Evolutionary conservation across 495 filamentous ascomycete species (phyloP).

Genomic region (Amphirosellinia nigrospora): DNA sequence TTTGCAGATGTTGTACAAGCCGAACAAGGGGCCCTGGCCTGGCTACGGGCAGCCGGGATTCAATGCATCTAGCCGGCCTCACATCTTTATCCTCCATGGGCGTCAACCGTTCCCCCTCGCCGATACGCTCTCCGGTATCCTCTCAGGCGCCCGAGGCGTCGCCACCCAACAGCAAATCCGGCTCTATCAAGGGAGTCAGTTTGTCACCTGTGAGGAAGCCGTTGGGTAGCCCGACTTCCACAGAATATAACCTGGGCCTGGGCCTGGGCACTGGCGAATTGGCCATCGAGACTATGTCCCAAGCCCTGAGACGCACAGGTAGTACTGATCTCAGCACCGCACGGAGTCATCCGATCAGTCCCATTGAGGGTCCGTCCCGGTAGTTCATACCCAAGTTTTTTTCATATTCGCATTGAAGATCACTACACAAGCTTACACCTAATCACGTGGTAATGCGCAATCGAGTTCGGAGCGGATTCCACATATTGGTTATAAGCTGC

Average conservation of each 20-base stretch:
- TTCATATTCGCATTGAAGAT: slow-evolving; percentile 14
- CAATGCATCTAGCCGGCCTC: slow-evolving; percentile 62
- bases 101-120: slow-evolving; percentile 73
- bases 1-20: slow-evolving; percentile 95
- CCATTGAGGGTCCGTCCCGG: slow-evolving; percentile 50
- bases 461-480: not conserved
- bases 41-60: slow-evolving; percentile 59
- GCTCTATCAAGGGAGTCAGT: slow-evolving; percentile 70
- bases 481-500: not conserved
- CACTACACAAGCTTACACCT: slow-evolving; percentile 5
- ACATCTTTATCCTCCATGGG: slow-evolving; percentile 56
- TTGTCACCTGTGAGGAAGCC: slow-evolving; percentile 61
- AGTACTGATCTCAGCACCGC: slow-evolving; percentile 76
- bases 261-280: slow-evolving; percentile 65
- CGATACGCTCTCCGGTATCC: slow-evolving; percentile 72
- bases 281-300: slow-evolving; percentile 87
- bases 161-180: slow-evolving; percentile 70
- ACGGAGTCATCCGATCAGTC: slow-evolving; percentile 67
- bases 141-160: slow-evolving; percentile 66
- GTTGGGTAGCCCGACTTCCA: slow-evolving; percentile 55
- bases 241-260: slow-evolving; percentile 39
- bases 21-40: slow-evolving; percentile 68
- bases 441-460: not conserved
- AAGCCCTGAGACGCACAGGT: slow-evolving; percentile 80
- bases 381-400: slow-evolving; percentile 15